These are phyloP conservation scores for Lindgomyces ingoldianus DNA, from an alignment of 495 filamentous ascomycete genomes.

Conservation along the genomic window DNA sequence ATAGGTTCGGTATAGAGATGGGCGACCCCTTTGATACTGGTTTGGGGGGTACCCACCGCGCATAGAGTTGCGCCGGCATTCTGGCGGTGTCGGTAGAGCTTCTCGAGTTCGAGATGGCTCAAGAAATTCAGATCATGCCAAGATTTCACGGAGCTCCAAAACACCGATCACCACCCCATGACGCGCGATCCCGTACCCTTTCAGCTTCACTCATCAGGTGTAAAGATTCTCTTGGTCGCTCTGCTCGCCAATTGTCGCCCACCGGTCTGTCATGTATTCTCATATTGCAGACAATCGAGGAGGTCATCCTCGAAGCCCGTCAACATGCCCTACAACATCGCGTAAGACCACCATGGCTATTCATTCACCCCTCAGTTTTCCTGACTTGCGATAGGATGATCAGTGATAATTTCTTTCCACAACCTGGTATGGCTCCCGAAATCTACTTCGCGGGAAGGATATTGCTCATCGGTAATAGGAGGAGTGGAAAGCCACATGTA, in stretches of 20 bases:
- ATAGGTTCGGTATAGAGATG: not conserved
- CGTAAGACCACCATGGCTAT: constrained; percentile 50
- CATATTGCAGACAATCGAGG: not conserved
- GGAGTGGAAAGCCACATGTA: constrained; percentile 98
- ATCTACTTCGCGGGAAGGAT: not conserved
- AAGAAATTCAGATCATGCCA: constrained; percentile 29
- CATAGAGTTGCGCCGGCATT: constrained; percentile 52
- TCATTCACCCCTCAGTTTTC: constrained; percentile 5
- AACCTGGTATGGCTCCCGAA: constrained; percentile 62
- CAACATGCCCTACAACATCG: constrained; percentile 71
- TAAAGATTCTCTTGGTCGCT: no score
- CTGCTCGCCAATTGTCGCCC: not conserved
- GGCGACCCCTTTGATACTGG: constrained; percentile 4
- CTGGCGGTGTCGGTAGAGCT: not conserved
- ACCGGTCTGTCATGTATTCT: constrained; percentile 13
- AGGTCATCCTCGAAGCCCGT: constrained; percentile 33
- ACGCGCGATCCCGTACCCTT: no score
- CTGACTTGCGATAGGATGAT: constrained; percentile 79
- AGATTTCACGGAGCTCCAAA: constrained; percentile 28
- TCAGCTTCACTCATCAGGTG: no score
- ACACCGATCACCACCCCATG: constrained; percentile 22
- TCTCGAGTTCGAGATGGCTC: not conserved
- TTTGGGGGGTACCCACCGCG: constrained; percentile 54
- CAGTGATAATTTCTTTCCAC: constrained; percentile 98
- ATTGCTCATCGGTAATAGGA: constrained; percentile 48